phyloP scores from a whole-genome alignment of 768 basidiomycete genomes.

The Scleroderma bovista region DNA sequence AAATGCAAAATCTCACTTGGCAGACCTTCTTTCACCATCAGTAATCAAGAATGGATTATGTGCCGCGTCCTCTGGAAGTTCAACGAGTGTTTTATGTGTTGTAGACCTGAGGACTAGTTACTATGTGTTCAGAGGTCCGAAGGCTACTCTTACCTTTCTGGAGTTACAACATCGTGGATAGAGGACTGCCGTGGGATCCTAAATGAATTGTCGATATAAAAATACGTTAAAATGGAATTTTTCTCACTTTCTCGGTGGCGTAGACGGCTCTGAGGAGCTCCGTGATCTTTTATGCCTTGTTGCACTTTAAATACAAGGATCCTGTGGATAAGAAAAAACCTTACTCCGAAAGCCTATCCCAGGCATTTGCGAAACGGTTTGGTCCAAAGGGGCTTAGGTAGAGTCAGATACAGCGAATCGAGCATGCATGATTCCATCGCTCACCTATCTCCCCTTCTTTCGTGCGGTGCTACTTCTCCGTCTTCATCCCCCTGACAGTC shows the following conservation, averaged over 20 bases:
- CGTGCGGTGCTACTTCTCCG: neutral
- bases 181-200: neutral
- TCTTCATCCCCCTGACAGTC: slow-evolving; percentile 10
- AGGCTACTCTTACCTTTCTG: slow-evolving; percentile 1
- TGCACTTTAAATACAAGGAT: neutral
- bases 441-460: neutral
- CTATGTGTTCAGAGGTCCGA: neutral
- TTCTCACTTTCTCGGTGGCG: slow-evolving; percentile 20
- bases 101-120: neutral
- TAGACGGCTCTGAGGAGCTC: slow-evolving; percentile 12
- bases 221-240: neutral
- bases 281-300: slow-evolving; percentile 21
- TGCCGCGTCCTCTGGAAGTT: slow-evolving; percentile 6
- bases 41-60: neutral
- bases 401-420: neutral
- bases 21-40: slow-evolving; percentile 13
- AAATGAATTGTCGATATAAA: neutral
- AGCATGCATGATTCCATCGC: too few relatives aligned
- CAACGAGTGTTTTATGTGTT: neutral
- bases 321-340: slow-evolving; percentile 4
- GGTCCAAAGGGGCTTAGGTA: neutral
- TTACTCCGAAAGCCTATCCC: slow-evolving; percentile 14
- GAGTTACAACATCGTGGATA: neutral
- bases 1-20: neutral
- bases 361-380: slow-evolving; percentile 10